Evolutionary conservation across 2,329 filamentous ascomycete genomes (phyloP).

Genomic region (Hymenoscyphus fraxineus): DNA sequence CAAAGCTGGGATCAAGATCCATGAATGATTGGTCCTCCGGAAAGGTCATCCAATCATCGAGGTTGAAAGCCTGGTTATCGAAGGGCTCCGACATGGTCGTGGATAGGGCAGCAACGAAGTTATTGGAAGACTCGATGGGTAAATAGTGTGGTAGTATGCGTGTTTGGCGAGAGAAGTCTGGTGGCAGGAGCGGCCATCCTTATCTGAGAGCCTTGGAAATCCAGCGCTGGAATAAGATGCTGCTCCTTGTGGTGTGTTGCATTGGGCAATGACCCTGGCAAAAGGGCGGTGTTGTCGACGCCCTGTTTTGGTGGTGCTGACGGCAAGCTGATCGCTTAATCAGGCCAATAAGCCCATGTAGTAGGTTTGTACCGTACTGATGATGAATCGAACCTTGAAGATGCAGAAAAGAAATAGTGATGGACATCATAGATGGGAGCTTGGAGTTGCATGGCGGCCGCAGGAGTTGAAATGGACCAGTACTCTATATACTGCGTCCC

Average conservation of each 20-base stretch:
- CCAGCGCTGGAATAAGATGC: background rate
- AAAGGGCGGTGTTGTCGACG: background rate
- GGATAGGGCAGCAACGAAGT: conserved; percentile 16
- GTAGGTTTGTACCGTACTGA: too few species aligned
- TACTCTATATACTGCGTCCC: too few species aligned
- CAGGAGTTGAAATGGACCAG: too few species aligned
- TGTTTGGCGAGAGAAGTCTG: background rate
- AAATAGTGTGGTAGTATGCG: background rate
- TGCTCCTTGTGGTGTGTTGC: background rate
- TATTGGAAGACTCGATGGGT: background rate
- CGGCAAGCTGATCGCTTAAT: too few species aligned
- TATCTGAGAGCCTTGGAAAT: background rate
- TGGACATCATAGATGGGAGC: too few species aligned
- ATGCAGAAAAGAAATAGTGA: too few species aligned
- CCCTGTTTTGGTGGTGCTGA: conserved; percentile 8
- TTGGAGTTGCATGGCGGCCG: too few species aligned
- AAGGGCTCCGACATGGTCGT: conserved; percentile 17
- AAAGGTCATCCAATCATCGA: conserved; percentile 17
- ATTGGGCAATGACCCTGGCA: background rate
- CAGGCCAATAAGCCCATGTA: too few species aligned
- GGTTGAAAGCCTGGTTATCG: conserved; percentile 1
- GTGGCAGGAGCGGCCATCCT: background rate
- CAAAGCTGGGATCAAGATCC: conserved; percentile 21
- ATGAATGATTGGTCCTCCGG: background rate
- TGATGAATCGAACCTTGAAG: too few species aligned